Evolutionary conservation across 2,329 filamentous ascomycete species (phyloP), one percentile per base, ranked within the genome.

Genomic region (Trichoderma asperellum): DNA sequence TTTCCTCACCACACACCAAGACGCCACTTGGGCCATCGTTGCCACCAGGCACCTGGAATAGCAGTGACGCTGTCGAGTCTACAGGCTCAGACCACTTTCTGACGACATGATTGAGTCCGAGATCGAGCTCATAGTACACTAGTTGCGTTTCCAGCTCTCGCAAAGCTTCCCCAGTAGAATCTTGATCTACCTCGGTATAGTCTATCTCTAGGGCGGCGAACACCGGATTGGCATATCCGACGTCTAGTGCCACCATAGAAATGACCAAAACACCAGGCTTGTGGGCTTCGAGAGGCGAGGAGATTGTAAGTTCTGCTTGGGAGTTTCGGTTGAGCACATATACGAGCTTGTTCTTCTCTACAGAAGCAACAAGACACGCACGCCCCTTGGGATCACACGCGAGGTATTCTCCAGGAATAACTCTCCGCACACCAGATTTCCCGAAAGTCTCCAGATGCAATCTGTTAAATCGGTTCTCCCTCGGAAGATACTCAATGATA

Each of bases 331-430:
- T 98, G 74, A 99, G 86, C 76, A 99, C 95, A 81, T 99, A 99
- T 74, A 99, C 96, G 68, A 99, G 91, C 84, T 99, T 99, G 84
- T 98, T 99, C 87, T 99, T 99, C 83, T 99, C 96, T 68, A 95
- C 87, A 5, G 94, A 95, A 11, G 96, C 94, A 71, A 98, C 92
- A 78, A 99, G 86, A 77, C 95, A 97, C 68, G 96, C 96, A 83
- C 96, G 89, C 68, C 96, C 96, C 81, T 97, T 97, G 34, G 96
- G 96, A 77, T 99, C 96, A 64, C 93, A 93, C 7, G 95, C 96
- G 34, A 99, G 87, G 77, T 97, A 99, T 80, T 99, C 94, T 71
- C 96, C 96, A 2, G 96, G 96, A 56, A 99, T 89, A 47, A 98
- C 95, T 75, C 96, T 90, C 69, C 96, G 90, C 65, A 98, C 88